A percentile compares a stretch with the other conserved stretches of the same genome.
phyloP scores from a whole-genome alignment of 306 rosid species.

The Malus orientalis region DNA sequence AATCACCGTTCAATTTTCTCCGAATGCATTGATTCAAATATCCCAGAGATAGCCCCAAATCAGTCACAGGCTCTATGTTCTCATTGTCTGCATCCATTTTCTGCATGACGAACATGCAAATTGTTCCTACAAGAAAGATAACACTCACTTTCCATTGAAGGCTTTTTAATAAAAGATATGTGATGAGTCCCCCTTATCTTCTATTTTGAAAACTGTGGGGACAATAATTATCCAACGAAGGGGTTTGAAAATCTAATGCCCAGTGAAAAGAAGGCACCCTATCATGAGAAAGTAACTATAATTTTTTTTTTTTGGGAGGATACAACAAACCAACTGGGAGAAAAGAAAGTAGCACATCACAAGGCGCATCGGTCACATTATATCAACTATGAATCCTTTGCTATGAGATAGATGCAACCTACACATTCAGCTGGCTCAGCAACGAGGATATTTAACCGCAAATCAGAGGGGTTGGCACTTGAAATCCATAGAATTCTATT shows the following conservation, averaged over 20 bases:
- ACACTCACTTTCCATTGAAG: not conserved
- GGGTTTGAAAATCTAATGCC: not conserved
- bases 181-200: not conserved
- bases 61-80: slow-evolving; percentile 41
- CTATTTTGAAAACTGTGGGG: not conserved
- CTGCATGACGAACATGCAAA: slow-evolving; percentile 14
- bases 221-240: not conserved
- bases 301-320: not conserved
- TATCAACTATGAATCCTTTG: not conserved
- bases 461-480: not conserved
- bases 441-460: not conserved
- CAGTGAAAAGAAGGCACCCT: not conserved
- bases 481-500: slow-evolving; percentile 1
- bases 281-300: not conserved
- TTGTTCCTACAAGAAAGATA: not conserved
- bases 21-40: slow-evolving; percentile 28
- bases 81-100: slow-evolving; percentile 49
- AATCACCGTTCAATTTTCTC: slow-evolving; percentile 30
- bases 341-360: not conserved
- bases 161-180: not conserved
- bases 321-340: not conserved
- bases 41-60: slow-evolving; percentile 41
- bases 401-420: slow-evolving; percentile 7
- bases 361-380: not conserved
- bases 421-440: not conserved